Conservation (phyloP, 2,329 filamentous ascomycete genomes). For the Penicillium sp. region DNA sequence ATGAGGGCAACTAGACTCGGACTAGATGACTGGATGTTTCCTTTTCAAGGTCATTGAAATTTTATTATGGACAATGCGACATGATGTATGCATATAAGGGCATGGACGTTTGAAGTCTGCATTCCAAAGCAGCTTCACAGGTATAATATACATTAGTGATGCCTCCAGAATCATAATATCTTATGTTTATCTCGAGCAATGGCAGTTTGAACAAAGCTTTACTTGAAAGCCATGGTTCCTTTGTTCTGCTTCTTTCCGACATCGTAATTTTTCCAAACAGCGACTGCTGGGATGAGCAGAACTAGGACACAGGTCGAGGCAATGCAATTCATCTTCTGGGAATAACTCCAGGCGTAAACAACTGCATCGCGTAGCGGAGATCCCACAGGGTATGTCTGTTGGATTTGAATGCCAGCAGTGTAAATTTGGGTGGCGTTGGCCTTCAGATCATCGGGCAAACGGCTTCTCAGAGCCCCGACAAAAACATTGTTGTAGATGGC, state of each 20-base stretch:
- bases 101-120: neutral
- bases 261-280: constrained; percentile 23
- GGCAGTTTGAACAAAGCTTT: neutral
- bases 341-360: constrained; percentile 17
- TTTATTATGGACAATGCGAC: neutral
- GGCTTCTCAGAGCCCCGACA: constrained; percentile 14
- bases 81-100: neutral
- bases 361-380: constrained; percentile 14
- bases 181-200: neutral
- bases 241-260: constrained; percentile 23
- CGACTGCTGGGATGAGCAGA: constrained; percentile 17
- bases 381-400: constrained; percentile 14
- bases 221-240: constrained; percentile 19
- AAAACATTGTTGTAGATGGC: constrained; percentile 26
- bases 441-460: constrained; percentile 16
- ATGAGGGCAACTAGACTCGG: neutral
- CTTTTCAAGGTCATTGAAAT: neutral
- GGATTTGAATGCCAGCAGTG: constrained; percentile 10
- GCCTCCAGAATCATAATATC: neutral
- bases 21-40: neutral
- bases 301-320: constrained; percentile 19
- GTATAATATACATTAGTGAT: neutral
- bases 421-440: constrained; percentile 19
- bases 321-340: constrained; percentile 22
- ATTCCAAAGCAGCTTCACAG: neutral